Percentiles rank a stretch among this genome's conserved stretches.
Evolutionary conservation across 2,329 filamentous ascomycete species (phyloP).

Genomic region (Zymoseptoria crescenta): DNA sequence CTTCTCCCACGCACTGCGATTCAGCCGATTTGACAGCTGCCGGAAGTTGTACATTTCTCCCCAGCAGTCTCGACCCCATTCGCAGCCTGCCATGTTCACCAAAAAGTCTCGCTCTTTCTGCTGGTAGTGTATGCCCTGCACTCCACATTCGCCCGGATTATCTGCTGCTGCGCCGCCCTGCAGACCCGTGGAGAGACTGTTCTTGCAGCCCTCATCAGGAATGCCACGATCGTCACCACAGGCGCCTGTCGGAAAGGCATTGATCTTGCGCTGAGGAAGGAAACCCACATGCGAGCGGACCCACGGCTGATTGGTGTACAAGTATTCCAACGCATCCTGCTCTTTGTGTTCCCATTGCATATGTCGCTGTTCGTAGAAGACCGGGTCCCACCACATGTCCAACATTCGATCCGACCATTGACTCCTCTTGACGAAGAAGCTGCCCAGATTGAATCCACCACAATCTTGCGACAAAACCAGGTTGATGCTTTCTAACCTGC

Average conservation of each 20-base stretch:
- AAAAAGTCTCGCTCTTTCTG: slow-evolving; percentile 81
- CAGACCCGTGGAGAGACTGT: neutral
- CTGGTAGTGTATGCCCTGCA: slow-evolving; percentile 65
- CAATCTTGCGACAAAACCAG: slow-evolving; percentile 89
- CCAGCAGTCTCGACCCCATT: slow-evolving; percentile 97
- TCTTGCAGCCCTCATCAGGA: slow-evolving; percentile 32
- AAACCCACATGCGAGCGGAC: slow-evolving; percentile 82
- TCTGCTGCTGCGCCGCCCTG: slow-evolving; percentile 1
- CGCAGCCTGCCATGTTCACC: slow-evolving; percentile 97
- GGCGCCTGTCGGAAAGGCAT: slow-evolving; percentile 85
- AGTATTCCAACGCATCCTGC: slow-evolving; percentile 86
- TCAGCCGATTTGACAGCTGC: slow-evolving; percentile 81
- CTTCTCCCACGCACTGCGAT: slow-evolving; percentile 73
- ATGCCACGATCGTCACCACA: slow-evolving; percentile 73
- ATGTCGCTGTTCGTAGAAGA: slow-evolving; percentile 94
- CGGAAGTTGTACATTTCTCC: slow-evolving; percentile 95
- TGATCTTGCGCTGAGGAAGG: slow-evolving; percentile 83
- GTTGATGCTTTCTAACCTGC: slow-evolving; percentile 69
- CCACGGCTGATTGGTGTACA: slow-evolving; percentile 90
- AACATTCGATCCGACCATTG: slow-evolving; percentile 85
- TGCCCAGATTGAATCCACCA: slow-evolving; percentile 90
- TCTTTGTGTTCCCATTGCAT: slow-evolving; percentile 99
- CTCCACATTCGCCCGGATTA: slow-evolving; percentile 24
- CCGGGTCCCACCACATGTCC: slow-evolving; percentile 97
- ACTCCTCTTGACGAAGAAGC: slow-evolving; percentile 82